Evolutionary conservation across 306 rosid species (phyloP).

Genomic region (Amphicarpaea edgeworthii): DNA sequence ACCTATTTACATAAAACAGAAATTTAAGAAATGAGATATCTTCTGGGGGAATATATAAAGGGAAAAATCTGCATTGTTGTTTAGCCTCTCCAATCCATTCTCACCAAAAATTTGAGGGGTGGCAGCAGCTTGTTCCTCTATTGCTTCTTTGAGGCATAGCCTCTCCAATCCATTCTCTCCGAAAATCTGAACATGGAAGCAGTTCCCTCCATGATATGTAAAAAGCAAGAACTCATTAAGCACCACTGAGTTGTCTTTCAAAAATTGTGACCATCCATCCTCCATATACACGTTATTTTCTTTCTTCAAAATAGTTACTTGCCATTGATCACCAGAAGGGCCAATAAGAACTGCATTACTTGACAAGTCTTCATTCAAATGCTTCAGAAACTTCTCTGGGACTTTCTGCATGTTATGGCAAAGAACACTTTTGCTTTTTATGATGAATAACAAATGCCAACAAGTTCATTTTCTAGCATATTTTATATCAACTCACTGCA

Average conservation of each 20-base stretch:
- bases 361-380: constrained; percentile 18
- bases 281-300: constrained; percentile 15
- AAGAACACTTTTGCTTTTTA: neutral
- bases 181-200: constrained; percentile 38
- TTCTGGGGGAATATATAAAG: too few relatives aligned
- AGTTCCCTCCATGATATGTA: constrained; percentile 28
- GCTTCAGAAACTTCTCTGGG: neutral
- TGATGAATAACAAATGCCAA: neutral
- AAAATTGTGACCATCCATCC: constrained; percentile 42
- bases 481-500: neutral
- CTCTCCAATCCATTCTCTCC: constrained; percentile 37
- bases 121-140: neutral
- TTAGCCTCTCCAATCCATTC: constrained; percentile 38
- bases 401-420: constrained; percentile 40
- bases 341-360: constrained; percentile 28
- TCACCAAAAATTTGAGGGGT: constrained; percentile 16
- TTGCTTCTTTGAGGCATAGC: neutral
- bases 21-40: neutral
- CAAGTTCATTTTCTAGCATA: neutral
- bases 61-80: neutral
- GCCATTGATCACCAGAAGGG: constrained; percentile 38
- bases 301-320: constrained; percentile 32
- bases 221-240: constrained; percentile 34
- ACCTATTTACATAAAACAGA: constrained; percentile 7
- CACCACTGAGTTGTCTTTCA: constrained; percentile 17